Evolutionary conservation across 2,329 filamentous ascomycete genomes (phyloP).

Genomic region (Metarhizium guizhouense): DNA sequence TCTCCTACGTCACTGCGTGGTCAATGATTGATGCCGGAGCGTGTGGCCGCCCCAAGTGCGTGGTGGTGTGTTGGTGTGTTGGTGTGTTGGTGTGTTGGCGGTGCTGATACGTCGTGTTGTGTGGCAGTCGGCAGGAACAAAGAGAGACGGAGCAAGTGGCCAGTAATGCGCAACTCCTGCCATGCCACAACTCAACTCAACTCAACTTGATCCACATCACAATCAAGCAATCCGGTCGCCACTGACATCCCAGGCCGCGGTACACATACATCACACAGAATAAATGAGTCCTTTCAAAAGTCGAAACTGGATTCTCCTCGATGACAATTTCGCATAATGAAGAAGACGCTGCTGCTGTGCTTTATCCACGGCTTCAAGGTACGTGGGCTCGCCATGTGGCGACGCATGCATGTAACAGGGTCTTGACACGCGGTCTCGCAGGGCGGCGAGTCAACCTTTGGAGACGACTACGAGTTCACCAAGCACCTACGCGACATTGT

Average conservation of each 20-base stretch:
- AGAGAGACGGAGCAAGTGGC: no score
- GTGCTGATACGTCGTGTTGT: no score
- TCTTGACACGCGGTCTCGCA: conserved; percentile 19
- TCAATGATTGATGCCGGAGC: no score
- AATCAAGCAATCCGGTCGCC: not conserved
- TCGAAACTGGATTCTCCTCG: not conserved
- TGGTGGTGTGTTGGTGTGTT: no score
- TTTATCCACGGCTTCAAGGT: conserved; percentile 89
- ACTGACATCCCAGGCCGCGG: not conserved
- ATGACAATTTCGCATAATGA: conserved; percentile 24
- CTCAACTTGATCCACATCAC: not conserved
- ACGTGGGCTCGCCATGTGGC: conserved; percentile 5
- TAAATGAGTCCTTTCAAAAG: not conserved
- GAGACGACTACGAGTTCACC: conserved; percentile 56
- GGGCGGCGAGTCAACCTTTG: conserved; percentile 74
- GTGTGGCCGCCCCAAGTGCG: no score
- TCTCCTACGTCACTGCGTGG: no score
- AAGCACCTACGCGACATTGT: conserved; percentile 59
- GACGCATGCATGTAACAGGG: not conserved
- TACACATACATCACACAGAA: not conserved
- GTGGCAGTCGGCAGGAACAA: no score
- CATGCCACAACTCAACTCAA: no score
- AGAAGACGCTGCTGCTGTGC: conserved; percentile 71
- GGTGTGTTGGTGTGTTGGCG: no score
- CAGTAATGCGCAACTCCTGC: no score